phyloP scores from a whole-genome alignment of 2,329 filamentous ascomycete species.

The Microascus cirrosus region DNA sequence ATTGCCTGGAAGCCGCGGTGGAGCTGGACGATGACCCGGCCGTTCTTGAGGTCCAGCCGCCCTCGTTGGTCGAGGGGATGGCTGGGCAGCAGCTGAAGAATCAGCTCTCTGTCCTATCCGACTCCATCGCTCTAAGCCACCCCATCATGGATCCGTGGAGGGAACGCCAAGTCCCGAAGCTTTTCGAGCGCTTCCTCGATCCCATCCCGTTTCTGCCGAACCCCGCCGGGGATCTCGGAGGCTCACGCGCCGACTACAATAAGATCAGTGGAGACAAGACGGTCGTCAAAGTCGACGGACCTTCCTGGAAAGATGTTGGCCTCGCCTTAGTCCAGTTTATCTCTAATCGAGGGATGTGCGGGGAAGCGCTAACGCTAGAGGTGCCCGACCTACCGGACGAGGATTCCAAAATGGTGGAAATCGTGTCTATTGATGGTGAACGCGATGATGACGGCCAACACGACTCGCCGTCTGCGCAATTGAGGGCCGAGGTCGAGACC shows the following conservation, averaged over 20 bases:
- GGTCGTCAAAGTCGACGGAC: neutral
- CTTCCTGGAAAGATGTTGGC: constrained; percentile 4
- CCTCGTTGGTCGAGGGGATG: constrained; percentile 50
- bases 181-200: constrained; percentile 44
- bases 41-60: constrained; percentile 49
- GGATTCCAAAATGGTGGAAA: constrained; percentile 12
- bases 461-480: constrained; percentile 3
- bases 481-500: constrained; percentile 1
- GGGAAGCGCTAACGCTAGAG: neutral
- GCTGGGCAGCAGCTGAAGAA: constrained; percentile 51
- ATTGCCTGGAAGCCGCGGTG: constrained; percentile 54
- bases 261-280: neutral
- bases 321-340: neutral
- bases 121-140: constrained; percentile 46
- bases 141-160: constrained; percentile 48
- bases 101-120: constrained; percentile 39
- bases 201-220: constrained; percentile 52
- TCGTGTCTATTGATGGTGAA: constrained; percentile 4
- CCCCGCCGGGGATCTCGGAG: constrained; percentile 25
- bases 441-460: neutral
- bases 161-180: constrained; percentile 35
- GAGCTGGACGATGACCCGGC: constrained; percentile 58
- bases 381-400: constrained; percentile 4
- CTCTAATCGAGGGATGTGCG: neutral
- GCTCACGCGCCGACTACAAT: neutral